phyloP scores from a whole-genome alignment of 768 basidiomycete genomes.

The Phlebiopsis gigantea region DNA sequence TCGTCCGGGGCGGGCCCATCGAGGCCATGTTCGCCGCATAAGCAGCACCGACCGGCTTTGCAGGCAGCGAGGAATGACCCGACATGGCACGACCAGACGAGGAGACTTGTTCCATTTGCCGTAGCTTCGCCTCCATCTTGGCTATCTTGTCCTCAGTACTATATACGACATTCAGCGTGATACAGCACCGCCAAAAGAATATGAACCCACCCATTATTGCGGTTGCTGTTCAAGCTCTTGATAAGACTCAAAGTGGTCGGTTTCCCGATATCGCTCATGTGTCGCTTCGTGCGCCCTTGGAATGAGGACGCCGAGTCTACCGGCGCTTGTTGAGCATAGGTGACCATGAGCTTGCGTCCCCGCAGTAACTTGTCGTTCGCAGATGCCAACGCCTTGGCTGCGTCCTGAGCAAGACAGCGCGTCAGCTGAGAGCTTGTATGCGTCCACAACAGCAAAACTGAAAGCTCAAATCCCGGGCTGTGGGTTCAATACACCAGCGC shows the following conservation, averaged over 20 bases:
- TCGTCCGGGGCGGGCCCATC: background rate
- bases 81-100: slow-evolving; percentile 9
- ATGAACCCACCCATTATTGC: slow-evolving; percentile 37
- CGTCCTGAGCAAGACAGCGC: slow-evolving; percentile 53
- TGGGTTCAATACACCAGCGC: background rate
- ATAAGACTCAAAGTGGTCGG: slow-evolving; percentile 87
- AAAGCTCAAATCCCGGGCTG: slow-evolving; percentile 7
- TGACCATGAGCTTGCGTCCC: slow-evolving; percentile 87
- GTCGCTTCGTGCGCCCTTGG: slow-evolving; percentile 30
- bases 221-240: slow-evolving; percentile 58
- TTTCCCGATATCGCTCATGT: slow-evolving; percentile 51
- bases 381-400: slow-evolving; percentile 64
- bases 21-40: background rate
- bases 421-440: background rate
- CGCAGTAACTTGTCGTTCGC: slow-evolving; percentile 79
- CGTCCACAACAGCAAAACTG: background rate
- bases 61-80: slow-evolving; percentile 23
- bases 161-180: background rate
- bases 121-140: slow-evolving; percentile 91
- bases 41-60: slow-evolving; percentile 22
- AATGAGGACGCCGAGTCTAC: slow-evolving; percentile 24
- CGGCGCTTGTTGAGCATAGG: slow-evolving; percentile 84
- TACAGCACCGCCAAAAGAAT: too few species aligned
- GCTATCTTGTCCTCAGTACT: slow-evolving; percentile 91
- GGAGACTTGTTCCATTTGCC: slow-evolving; percentile 28